Base-by-base conservation (phyloP, 495 filamentous ascomycete genomes). In the Penicillium longicatenatum region DNA sequence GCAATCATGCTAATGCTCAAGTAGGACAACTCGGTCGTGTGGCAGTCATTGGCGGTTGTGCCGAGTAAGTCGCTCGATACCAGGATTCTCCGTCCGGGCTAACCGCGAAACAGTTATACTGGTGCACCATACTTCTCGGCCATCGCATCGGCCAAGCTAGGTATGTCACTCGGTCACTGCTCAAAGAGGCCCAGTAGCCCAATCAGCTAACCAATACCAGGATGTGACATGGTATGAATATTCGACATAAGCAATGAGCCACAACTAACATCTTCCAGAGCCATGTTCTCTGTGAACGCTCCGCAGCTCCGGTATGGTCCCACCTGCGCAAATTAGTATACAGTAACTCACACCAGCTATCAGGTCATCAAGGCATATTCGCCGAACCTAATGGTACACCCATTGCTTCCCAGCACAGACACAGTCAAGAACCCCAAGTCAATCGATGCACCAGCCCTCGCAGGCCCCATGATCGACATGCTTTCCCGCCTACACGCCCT, bases 321-420 rank as follows among this genome's bases (percentile, higher is more conserved):
- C 26, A 26, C 26, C 4, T 26, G 7, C 26, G 1, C 1, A 26
- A 0, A 26, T 4, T 4, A 26, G 7, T 7, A n/a, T 22, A 45
- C 24, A 44, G 52, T 58, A 26, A 37, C 19, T 50, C 29, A 42
- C 5, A 49, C 17, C 17, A 11, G 39, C 6, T 29, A 7, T 33
- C 37, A 77, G 71, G 93, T 97, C 44, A 95, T 98, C 68, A 98
- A 98, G 80, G 86, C 90, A 16, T 98, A 98, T 79, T 98, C 95
- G 35, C 94, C 94, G 10, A 97, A 98, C 75, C 78, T 98, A 14
- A 98, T 98, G 95, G 95, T 98, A 14, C 95, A 98, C 70, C 95
- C 94, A 3, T 81, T 96, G 49, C 92, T 98, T 82, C 92, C 93
- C 31, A 91, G 92, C 73, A 65, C 58, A 54, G 60, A 70, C 57